Evolutionary conservation across 2,329 filamentous ascomycete genomes (phyloP).

Genomic region (Raffaelea deltoideospora): DNA sequence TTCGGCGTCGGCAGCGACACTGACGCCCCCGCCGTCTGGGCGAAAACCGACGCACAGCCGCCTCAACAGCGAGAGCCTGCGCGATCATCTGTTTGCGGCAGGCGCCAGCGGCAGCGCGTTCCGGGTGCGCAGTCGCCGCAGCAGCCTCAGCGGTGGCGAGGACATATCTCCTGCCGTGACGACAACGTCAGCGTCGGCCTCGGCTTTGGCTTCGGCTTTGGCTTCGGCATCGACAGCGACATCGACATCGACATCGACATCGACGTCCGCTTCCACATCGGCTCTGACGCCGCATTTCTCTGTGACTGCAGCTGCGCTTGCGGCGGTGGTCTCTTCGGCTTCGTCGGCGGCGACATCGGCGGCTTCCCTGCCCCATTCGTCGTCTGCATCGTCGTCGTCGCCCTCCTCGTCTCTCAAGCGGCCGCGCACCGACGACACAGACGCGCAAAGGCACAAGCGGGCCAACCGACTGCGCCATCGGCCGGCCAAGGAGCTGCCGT

Average conservation of each 20-base stretch:
- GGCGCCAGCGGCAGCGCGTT: no score
- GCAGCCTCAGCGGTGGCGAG: constrained; percentile 1
- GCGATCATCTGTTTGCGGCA: constrained; percentile 4
- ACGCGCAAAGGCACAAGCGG: neutral
- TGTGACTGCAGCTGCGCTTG: no score
- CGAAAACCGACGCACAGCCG: no score
- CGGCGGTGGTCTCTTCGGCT: no score
- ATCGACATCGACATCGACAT: no score
- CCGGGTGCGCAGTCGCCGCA: neutral
- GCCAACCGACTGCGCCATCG: neutral
- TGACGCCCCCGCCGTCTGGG: no score
- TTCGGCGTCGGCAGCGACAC: neutral
- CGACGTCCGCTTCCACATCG: neutral
- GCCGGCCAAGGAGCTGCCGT: neutral
- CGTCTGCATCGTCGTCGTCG: neutral
- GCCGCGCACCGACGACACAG: neutral
- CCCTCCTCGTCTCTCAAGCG: no score
- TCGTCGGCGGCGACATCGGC: no score
- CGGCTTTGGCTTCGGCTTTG: no score
- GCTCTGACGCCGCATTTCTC: no score
- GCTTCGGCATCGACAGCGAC: neutral
- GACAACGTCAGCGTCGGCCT: neutral
- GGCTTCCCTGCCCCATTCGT: no score
- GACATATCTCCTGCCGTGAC: neutral
- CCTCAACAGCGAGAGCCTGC: constrained; percentile 4